Evolutionary conservation across 371 early-diverging fungal genomes (phyloP), one percentile per base, ranked within the genome.

Genomic region (Mucor saturninus): DNA sequence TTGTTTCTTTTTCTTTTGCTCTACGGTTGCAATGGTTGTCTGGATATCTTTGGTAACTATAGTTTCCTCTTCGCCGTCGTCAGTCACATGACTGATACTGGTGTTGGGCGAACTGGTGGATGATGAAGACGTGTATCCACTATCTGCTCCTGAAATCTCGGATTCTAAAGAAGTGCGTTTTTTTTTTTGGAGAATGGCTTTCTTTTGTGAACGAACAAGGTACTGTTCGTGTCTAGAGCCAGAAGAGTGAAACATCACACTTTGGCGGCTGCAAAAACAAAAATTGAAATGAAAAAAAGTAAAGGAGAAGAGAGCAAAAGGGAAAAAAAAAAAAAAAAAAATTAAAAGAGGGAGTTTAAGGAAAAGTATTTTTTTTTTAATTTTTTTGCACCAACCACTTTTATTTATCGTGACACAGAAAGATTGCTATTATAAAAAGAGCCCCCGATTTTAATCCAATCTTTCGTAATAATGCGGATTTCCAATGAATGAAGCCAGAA

Each of bases 51-150:
- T 40, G 40, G 30, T 21, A 8, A 29, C 15, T 50, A 11, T 6
- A 38, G 0, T 21, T 21, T 21, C 21, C 1, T 21, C 21, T 21
- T 21, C 21, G 21, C 21, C 30, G 28, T 52, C 53, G 42, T 4
- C 4, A 5, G 50, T 54, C 46, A 54, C 54, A 61, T 61, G 52
- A 52, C 15, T 5, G 11, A 45, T 56, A 7, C 10, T 4, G 5
- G 48, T 29, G 15, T 11, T 54, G 10, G 59, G 59, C 11, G 59
- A 43, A 51, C 40, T 54, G 9, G 73, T 71, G 31, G 75, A 78
- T 6, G 75, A 63, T 1, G 75, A 71, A 1, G 80, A 80, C 9
- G 63, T 69, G 29, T 80, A 80, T 35, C 80, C 80, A 50, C 80
- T 80, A 57, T 80, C 80, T 50, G 68, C 71, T 9, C 72, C 62